phyloP scores from a whole-genome alignment of 208 protist species.

The Trypanosoma brucei region DNA sequence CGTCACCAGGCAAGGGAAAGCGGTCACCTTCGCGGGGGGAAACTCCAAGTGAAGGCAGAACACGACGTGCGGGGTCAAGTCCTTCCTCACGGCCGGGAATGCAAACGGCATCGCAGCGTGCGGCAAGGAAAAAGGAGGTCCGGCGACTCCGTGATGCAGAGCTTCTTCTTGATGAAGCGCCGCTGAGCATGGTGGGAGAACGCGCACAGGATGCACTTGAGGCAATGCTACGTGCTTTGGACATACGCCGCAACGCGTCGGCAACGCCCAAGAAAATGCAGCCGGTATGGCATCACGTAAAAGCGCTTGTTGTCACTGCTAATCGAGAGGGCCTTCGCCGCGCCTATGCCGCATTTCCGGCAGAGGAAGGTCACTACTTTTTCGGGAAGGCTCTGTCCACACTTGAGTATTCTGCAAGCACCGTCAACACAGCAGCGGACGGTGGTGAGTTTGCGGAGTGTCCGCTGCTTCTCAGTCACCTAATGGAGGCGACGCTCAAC shows the following conservation, averaged over 20 bases:
- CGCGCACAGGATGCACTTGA: constrained; percentile 22
- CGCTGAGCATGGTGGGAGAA: constrained; percentile 18
- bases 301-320: constrained; percentile 37
- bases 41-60: not conserved
- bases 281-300: constrained; percentile 38
- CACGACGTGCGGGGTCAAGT: not conserved
- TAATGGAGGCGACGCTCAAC: constrained; percentile 37
- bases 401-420: constrained; percentile 16
- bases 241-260: constrained; percentile 4
- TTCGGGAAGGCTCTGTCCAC: constrained; percentile 43
- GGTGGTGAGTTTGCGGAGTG: constrained; percentile 19
- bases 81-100: not conserved
- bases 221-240: constrained; percentile 9
- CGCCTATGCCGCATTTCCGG: constrained; percentile 34
- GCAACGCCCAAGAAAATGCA: constrained; percentile 15
- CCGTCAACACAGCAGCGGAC: not conserved
- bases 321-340: constrained; percentile 59
- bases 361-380: constrained; percentile 34
- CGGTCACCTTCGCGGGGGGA: not conserved
- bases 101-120: not conserved
- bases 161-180: constrained; percentile 11
- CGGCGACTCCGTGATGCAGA: constrained; percentile 18
- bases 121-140: not conserved
- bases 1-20: too few relatives aligned
- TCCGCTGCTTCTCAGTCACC: constrained; percentile 19